These are phyloP conservation scores for Blastomyces parvus DNA, from an alignment of 2,329 filamentous ascomycete species.

Conservation along the genomic window DNA sequence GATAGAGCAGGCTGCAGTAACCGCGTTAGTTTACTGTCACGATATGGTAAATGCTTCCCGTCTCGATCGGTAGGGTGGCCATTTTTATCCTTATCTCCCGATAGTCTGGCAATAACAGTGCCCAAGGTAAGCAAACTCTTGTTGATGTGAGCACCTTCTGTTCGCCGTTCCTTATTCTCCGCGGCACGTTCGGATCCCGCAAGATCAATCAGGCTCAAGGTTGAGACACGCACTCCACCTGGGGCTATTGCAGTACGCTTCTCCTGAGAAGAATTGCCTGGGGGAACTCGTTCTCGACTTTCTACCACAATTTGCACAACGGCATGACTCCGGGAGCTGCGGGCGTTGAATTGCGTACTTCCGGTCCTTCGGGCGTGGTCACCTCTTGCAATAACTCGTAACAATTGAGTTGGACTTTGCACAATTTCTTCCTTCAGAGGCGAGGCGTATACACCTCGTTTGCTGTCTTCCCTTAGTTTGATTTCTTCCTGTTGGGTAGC, in stretches of 20 bases:
- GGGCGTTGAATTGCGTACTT: conserved; percentile 92
- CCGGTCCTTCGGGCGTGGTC: conserved; percentile 83
- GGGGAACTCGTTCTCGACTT: conserved; percentile 73
- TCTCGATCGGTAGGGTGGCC: conserved; percentile 66
- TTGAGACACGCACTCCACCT: conserved; percentile 89
- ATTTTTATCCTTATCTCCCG: conserved; percentile 76
- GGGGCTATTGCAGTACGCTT: conserved; percentile 64
- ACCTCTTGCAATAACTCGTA: conserved; percentile 88
- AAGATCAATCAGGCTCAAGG: conserved; percentile 87
- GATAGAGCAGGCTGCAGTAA: conserved; percentile 86
- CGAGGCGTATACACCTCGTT: conserved; percentile 90
- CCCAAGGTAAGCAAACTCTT: conserved; percentile 92
- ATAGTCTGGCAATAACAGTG: conserved; percentile 89
- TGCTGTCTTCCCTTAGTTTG: conserved; percentile 91
- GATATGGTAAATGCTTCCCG: conserved; percentile 85
- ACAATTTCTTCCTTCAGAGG: conserved; percentile 98
- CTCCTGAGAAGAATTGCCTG: conserved; percentile 40
- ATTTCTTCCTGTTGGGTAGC: conserved; percentile 70
- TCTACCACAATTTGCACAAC: conserved; percentile 98
- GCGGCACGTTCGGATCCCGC: conserved; percentile 94
- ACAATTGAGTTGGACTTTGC: conserved; percentile 87
- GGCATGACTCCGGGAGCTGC: conserved; percentile 94
- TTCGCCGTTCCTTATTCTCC: conserved; percentile 84
- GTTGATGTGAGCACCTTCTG: conserved; percentile 96
- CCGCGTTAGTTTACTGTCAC: conserved; percentile 93